Evolutionary conservation across 108 stramenopile species (phyloP), one percentile per base, ranked within the genome.

Genomic region (Cyclostephanos invisitatus): DNA sequence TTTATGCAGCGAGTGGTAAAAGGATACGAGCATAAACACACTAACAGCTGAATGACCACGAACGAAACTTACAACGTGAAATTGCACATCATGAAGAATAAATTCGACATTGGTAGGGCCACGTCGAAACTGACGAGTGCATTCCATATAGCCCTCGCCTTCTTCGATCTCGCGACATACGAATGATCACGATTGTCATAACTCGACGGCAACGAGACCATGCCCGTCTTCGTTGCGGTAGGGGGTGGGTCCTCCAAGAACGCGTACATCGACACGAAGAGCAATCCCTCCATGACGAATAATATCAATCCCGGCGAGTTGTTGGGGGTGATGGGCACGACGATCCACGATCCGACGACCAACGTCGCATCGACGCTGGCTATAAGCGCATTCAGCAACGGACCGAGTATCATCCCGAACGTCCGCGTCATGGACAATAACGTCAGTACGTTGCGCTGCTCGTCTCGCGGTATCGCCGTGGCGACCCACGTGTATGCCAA

Each of bases 91-190:
- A 74, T 11, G 27, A 38, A 8, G 18, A 69, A 69, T n/a, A 55
- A 29, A 20, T 32, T 68, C 28, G 32, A 9, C 14, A 49, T 35
- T 6, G 54, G 55, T 14, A 68, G 46, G 42, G 79, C 24, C n/a
- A 90, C 84, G 21, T 85, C 86, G 32, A 76, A 32, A 36, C 50
- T 18, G 22, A 62, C 54, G 18, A 73, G 18, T 5, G 83, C 76
- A 18, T 81, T 56, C 64, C 58, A 68, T 47, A 77, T 58, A 32
- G n/a, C 57, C 11, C n/a, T 12, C 17, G 15, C 5, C 0, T 64
- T 44, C 38, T 18, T 63, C 32, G 32, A 32, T 3, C 32, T 32
- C 32, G 32, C 32, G 32, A 15, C 44, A 15, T 14, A 46, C 44
- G 44, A 15, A 46, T 46, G 12, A 40, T 3, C 10, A 46, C 14